Evolutionary conservation across 2,329 filamentous ascomycete species (phyloP).

Genomic region (Colletotrichum sansevieriae): DNA sequence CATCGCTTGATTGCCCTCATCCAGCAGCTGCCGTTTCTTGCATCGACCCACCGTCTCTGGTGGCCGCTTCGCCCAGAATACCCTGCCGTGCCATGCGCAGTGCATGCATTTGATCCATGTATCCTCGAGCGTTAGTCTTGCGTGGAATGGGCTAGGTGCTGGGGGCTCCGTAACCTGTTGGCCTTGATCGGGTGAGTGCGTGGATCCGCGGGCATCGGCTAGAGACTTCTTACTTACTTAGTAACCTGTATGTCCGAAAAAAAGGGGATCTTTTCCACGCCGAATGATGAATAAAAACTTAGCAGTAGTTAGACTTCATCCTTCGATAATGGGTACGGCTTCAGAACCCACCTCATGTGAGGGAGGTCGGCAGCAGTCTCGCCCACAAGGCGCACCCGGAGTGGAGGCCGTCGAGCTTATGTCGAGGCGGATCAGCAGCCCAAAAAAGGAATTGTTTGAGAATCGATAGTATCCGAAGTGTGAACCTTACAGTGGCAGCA

Average conservation of each 20-base stretch:
- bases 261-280: no score
- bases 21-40: conserved; percentile 23
- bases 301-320: background rate
- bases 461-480: background rate
- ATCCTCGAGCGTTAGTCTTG: background rate
- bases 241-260: no score
- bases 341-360: conserved; percentile 6
- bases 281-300: no score
- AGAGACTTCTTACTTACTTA: no score
- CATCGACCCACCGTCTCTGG: conserved; percentile 12
- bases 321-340: background rate
- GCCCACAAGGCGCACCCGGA: background rate
- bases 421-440: conserved; percentile 9
- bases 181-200: conserved; percentile 4
- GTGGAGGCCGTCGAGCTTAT: background rate
- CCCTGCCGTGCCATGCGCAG: conserved; percentile 18
- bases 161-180: conserved; percentile 9
- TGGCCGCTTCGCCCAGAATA: background rate
- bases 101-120: conserved; percentile 24
- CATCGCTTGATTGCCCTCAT: conserved; percentile 29
- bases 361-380: background rate
- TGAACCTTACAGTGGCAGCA: background rate
- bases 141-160: background rate
- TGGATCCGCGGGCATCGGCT: conserved; percentile 4
- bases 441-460: conserved; percentile 13